phyloP scores from a whole-genome alignment of 2,329 filamentous ascomycete species.

The Colletotrichum echinochloae region DNA sequence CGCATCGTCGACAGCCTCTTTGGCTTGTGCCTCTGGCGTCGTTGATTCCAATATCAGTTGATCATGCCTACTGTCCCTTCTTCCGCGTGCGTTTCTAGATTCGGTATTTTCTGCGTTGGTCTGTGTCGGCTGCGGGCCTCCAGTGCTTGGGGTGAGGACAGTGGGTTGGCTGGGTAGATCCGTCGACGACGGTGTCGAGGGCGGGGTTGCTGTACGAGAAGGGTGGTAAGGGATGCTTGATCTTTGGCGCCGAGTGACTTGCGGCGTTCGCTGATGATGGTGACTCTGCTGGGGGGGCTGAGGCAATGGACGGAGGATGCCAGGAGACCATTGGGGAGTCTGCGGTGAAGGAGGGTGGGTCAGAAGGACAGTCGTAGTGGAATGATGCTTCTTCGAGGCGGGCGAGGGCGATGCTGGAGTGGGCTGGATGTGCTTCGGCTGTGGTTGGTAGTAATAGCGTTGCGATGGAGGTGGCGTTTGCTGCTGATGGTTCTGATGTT shows the following conservation, averaged over 20 bases:
- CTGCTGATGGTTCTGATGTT: conserved; percentile 8
- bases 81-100: not conserved
- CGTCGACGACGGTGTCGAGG: not conserved
- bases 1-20: conserved; percentile 44
- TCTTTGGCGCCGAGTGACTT: not conserved
- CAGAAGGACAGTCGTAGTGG: not conserved
- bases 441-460: not conserved
- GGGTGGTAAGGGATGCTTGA: not conserved
- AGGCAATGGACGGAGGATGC: not conserved
- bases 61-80: not conserved
- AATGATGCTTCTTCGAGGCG: not conserved
- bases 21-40: not conserved
- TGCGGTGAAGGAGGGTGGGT: conserved; percentile 11
- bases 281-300: not conserved
- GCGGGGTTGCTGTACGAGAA: conserved; percentile 9
- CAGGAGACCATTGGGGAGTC: not conserved
- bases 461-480: not conserved
- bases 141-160: not conserved
- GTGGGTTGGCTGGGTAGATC: not conserved
- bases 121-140: not conserved
- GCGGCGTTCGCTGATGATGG: not conserved
- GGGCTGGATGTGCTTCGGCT: not conserved
- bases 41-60: conserved; percentile 1
- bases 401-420: conserved; percentile 2
- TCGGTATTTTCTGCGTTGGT: not conserved